Evolutionary conservation across 176 grass and related monocot species (phyloP), one percentile per base, ranked within the genome.

Genomic region (Dactylis glomerata): DNA sequence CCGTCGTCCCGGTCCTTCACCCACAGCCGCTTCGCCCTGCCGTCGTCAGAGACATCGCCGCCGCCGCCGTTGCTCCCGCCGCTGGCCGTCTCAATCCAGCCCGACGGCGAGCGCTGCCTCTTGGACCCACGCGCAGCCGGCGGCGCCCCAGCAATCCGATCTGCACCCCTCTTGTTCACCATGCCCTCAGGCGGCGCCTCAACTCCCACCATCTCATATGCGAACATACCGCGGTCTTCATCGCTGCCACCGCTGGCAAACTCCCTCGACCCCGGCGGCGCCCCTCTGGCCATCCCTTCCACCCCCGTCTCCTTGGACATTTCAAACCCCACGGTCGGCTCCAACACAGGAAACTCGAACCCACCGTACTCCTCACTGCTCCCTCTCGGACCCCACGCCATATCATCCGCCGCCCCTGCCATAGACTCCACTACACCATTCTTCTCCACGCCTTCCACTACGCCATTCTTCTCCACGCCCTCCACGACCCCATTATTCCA

Each of bases 1-100:
- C 87, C 87, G 17, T 44, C 22, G 49, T 86, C 84, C 11, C 89
- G 75, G 52, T 92, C 89, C 87, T 87, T 93, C 22, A 92, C 93
- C 92, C 92, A 93, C 44, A 98, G 82, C 76, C 92, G 61, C 22
- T 93, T 80, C 10, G 83, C 81, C n/a, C 3, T 22, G 51, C 5
- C 51, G 19, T 54, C 15, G 1, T 8, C 19, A 54, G 51, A 54
- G 51, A 8, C 51, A 54, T 33, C 2, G 30, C 63, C 2, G 63
- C 31, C 63, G 63, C 32, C 6, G 13, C 7, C 59, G 32, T 34
- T 34, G 31, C 3, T 66, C 16, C 62, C 30, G 30, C 15, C 61
- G 0, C 0, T 64, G 61, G 30, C 14, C 2, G 15, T 64, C 14
- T 8, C 61, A 17, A 27, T 32, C 61, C 5, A 32, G 15, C 61